A percentile compares a stretch with the other conserved stretches of the same genome.
These are phyloP conservation scores for Agrocybe chaxingu DNA, from an alignment of 768 basidiomycete species.

Conservation along the genomic window DNA sequence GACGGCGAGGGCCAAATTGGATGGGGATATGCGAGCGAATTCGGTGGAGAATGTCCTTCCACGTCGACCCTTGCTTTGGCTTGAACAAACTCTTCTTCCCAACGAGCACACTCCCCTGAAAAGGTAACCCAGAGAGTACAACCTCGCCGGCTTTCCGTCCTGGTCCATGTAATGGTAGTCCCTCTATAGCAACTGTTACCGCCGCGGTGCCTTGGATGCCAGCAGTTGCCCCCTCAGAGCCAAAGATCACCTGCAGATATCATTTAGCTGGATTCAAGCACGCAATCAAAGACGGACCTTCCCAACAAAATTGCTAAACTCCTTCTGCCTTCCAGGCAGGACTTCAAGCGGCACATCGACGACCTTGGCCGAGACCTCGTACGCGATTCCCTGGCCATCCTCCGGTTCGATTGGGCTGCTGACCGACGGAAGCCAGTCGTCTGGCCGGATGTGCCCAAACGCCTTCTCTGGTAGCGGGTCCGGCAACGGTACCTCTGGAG, in stretches of 20 bases:
- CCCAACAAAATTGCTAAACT: conserved; percentile 72
- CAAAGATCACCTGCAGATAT: conserved; percentile 62
- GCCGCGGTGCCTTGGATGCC: conserved; percentile 65
- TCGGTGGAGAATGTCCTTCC: too few species aligned
- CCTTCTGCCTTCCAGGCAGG: conserved; percentile 71
- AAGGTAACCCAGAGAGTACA: conserved; percentile 60
- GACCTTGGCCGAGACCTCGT: conserved; percentile 61
- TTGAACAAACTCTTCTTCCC: conserved; percentile 45
- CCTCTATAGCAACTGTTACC: conserved; percentile 56
- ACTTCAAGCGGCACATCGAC: conserved; percentile 75
- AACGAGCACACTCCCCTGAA: conserved; percentile 62
- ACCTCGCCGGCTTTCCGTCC: conserved; percentile 37
- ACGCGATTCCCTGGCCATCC: conserved; percentile 50
- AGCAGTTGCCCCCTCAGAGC: conserved; percentile 59
- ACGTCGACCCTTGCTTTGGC: too few species aligned
- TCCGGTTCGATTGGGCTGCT: conserved; percentile 38
- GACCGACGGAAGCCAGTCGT: conserved; percentile 57
- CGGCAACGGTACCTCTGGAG: conserved; percentile 51
- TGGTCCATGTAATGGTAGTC: conserved; percentile 45
- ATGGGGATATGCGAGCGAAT: too few species aligned
- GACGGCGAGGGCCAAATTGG: too few species aligned
- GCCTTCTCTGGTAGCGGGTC: conserved; percentile 68
- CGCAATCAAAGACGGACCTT: conserved; percentile 47
- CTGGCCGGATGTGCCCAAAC: conserved; percentile 72
- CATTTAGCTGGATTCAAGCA: conserved; percentile 3